These are phyloP conservation scores for Xylaria arbuscula DNA, from an alignment of 2,329 filamentous ascomycete genomes.

Conservation along the genomic window DNA sequence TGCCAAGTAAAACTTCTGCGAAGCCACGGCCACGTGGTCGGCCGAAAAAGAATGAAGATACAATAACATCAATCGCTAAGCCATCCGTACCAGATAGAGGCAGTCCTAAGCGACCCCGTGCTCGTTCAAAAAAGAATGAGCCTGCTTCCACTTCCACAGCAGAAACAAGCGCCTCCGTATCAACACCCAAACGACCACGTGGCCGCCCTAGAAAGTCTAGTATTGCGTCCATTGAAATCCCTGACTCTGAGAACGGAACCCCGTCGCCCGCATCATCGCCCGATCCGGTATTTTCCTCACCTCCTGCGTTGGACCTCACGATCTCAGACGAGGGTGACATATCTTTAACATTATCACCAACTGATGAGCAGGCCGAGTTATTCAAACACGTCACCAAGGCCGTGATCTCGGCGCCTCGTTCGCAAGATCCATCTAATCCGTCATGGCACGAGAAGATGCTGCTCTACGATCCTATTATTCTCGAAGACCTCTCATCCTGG, in stretches of 20 bases:
- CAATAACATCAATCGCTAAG: neutral
- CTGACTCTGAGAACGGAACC: constrained; percentile 58
- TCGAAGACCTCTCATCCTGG: constrained; percentile 88
- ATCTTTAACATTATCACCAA: constrained; percentile 58
- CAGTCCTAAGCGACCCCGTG: constrained; percentile 31
- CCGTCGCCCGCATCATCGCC: constrained; percentile 52
- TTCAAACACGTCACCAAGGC: constrained; percentile 67
- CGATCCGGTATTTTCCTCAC: constrained; percentile 58
- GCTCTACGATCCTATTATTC: constrained; percentile 88
- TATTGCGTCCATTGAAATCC: constrained; percentile 58
- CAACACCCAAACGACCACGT: constrained; percentile 34
- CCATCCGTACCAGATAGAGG: constrained; percentile 1
- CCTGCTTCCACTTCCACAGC: neutral
- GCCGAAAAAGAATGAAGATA: constrained; percentile 26
- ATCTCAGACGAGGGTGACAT: constrained; percentile 56
- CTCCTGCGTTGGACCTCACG: constrained; percentile 56
- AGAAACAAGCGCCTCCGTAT: neutral
- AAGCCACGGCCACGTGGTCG: constrained; percentile 35
- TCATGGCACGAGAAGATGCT: constrained; percentile 95
- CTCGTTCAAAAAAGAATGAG: constrained; percentile 26
- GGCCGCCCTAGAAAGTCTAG: constrained; percentile 48
- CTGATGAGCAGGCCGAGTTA: constrained; percentile 57
- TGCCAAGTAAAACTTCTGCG: constrained; percentile 21
- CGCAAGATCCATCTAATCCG: constrained; percentile 61
- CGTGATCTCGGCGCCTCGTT: constrained; percentile 62